These are phyloP conservation scores for Lathyrus aphaca DNA, from an alignment of 306 rosid genomes.

Conservation along the genomic window DNA sequence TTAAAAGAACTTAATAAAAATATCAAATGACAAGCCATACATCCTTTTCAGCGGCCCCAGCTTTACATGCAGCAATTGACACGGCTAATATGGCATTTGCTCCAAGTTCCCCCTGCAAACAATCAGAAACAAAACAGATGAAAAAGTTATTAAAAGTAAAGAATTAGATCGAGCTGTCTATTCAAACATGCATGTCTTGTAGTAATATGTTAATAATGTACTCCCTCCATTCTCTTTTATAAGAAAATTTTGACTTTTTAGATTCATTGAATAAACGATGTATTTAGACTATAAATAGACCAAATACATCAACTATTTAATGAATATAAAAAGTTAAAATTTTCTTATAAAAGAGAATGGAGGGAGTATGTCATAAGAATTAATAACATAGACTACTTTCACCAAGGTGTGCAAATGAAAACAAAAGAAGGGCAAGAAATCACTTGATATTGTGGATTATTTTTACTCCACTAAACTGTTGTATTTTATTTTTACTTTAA, in stretches of 20 bases:
- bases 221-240: too few species aligned
- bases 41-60: conserved; percentile 96
- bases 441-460: not conserved
- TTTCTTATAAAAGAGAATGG: too few species aligned
- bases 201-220: conserved; percentile 25
- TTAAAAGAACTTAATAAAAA: conserved; percentile 30
- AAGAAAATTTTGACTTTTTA: too few species aligned
- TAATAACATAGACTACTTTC: conserved; percentile 10
- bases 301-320: too few species aligned
- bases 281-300: too few species aligned
- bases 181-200: conserved; percentile 6
- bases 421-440: conserved; percentile 16
- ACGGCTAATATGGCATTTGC: conserved; percentile 92
- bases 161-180: conserved; percentile 24
- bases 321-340: too few species aligned
- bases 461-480: conserved; percentile 4
- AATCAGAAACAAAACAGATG: conserved; percentile 23
- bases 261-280: too few species aligned
- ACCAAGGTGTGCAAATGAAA: conserved; percentile 11
- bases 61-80: conserved; percentile 91
- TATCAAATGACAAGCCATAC: conserved; percentile 44
- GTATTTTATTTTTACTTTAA: not conserved
- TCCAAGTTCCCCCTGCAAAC: conserved; percentile 81
- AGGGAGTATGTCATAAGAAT: conserved; percentile 33
- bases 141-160: conserved; percentile 1